Evolutionary conservation across 108 stramenopile species (phyloP).

Genomic region (Conticribra guillardii): DNA sequence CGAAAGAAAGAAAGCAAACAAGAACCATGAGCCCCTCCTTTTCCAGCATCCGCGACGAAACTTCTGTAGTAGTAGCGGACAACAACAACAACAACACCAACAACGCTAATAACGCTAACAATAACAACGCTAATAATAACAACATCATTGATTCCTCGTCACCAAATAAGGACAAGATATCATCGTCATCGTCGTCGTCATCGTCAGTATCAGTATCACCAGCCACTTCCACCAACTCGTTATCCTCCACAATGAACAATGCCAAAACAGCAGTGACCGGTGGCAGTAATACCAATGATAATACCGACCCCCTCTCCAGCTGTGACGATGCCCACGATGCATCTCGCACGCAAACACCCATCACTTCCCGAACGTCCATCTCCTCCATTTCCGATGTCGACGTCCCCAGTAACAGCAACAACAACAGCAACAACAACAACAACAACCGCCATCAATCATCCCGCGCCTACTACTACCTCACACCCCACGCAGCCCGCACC

Average conservation of each 20-base stretch:
- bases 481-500: slow-evolving; percentile 45
- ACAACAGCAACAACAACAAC: neutral
- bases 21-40: no score
- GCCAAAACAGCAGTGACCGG: no score
- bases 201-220: no score
- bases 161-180: no score
- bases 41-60: no score
- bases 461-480: slow-evolving; percentile 53
- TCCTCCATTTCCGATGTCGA: neutral
- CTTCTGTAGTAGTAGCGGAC: no score
- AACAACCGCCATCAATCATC: neutral
- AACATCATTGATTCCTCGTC: no score
- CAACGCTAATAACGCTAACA: no score
- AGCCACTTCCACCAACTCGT: neutral
- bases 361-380: neutral
- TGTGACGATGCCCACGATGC: neutral
- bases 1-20: no score
- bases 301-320: neutral
- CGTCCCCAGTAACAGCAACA: neutral
- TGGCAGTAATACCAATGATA: neutral
- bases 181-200: no score
- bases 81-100: no score
- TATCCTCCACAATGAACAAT: neutral
- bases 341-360: neutral
- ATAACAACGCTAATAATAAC: no score